Conservation (phyloP, 176 grass and related monocot genomes). For the Phoenix roebelenii region DNA sequence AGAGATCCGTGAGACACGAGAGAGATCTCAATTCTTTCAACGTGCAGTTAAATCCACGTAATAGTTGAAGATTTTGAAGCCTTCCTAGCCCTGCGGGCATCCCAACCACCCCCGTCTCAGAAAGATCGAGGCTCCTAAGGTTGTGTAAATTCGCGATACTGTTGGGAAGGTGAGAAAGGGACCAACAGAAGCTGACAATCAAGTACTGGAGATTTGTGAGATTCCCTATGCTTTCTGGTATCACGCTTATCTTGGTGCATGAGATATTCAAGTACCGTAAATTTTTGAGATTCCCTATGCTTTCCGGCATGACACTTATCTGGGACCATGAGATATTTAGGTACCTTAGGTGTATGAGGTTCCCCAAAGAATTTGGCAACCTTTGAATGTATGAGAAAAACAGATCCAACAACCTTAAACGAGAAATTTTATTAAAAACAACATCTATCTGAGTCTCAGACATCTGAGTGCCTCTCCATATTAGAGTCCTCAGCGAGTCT, state of each 20-base stretch:
- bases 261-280: constrained; percentile 36
- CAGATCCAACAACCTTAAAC: constrained; percentile 49
- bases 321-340: constrained; percentile 32
- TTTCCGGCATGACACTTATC: constrained; percentile 50
- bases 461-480: constrained; percentile 1
- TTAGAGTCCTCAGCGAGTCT: constrained; percentile 43
- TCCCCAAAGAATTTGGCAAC: constrained; percentile 45
- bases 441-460: constrained; percentile 31
- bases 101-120: background rate
- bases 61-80: too few species aligned
- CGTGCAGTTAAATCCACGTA: too few species aligned
- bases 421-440: constrained; percentile 30
- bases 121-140: background rate
- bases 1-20: too few species aligned
- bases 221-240: too few species aligned
- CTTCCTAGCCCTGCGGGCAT: too few species aligned
- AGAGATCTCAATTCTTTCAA: too few species aligned
- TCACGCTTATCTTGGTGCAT: too few species aligned
- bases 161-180: too few species aligned
- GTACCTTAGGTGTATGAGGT: constrained; percentile 33
- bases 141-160: too few species aligned
- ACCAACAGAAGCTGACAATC: accelerated
- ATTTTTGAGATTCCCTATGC: constrained; percentile 32
- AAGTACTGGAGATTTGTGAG: too few species aligned
- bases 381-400: constrained; percentile 36